Conservation (phyloP, 2,329 filamentous ascomycete genomes). For the Zasmidium cellare region DNA sequence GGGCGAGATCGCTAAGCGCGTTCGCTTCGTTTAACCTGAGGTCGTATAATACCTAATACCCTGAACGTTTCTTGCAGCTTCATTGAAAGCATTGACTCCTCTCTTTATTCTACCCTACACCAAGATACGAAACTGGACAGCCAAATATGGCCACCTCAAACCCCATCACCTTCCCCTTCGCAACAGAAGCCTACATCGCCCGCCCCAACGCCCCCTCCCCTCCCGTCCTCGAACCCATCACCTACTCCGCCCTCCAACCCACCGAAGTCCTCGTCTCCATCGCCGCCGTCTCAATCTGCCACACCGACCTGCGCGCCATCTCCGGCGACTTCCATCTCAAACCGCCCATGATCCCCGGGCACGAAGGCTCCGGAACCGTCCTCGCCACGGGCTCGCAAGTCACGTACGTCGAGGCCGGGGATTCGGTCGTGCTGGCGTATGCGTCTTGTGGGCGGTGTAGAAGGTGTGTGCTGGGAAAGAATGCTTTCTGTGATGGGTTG, state of each 20-base stretch:
- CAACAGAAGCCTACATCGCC: conserved; percentile 25
- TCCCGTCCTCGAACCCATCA: conserved; percentile 17
- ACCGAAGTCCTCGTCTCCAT: conserved; percentile 24
- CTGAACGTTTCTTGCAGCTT: too few species aligned
- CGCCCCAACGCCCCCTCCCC: conserved; percentile 7
- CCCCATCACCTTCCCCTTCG: conserved; percentile 10
- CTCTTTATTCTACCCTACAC: too few species aligned
- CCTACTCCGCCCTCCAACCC: conserved; percentile 11
- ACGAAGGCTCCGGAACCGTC: conserved; percentile 25
- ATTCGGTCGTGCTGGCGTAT: conserved; percentile 20
- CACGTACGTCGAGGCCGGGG: conserved; percentile 15
- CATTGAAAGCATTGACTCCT: too few species aligned
- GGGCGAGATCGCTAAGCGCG: too few species aligned
- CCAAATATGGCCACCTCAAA: not conserved
- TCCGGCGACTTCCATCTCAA: conserved; percentile 23
- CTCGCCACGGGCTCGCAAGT: conserved; percentile 10
- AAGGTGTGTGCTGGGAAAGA: conserved; percentile 12
- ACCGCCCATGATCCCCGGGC: conserved; percentile 26
- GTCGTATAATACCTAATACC: too few species aligned
- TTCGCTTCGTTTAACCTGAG: too few species aligned
- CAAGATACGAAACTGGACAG: too few species aligned
- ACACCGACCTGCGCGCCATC: conserved; percentile 22
- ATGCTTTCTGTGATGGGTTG: conserved; percentile 22
- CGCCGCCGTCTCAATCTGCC: conserved; percentile 23
- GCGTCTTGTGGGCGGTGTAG: conserved; percentile 20